These are phyloP conservation scores for Dactylellina parvicollis DNA, from an alignment of 2,329 filamentous ascomycete species.

Conservation along the genomic window DNA sequence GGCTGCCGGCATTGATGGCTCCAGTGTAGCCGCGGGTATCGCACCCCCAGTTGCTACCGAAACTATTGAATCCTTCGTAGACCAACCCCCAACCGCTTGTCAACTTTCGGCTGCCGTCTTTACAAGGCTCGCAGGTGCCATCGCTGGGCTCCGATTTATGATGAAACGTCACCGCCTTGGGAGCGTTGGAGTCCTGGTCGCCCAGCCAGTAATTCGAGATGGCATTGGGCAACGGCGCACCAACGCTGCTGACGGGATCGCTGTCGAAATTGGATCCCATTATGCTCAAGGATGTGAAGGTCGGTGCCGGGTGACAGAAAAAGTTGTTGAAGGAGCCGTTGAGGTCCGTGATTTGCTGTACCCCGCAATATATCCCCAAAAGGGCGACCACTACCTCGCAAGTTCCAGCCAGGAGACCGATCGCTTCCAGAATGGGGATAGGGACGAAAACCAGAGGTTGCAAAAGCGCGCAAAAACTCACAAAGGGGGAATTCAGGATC, in stretches of 20 bases:
- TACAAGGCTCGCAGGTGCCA: not conserved
- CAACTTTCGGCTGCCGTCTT: not conserved
- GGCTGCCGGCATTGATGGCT: not conserved
- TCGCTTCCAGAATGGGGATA: not conserved
- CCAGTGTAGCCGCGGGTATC: not conserved
- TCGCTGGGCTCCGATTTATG: conserved; percentile 5
- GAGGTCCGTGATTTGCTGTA: not conserved
- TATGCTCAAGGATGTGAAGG: not conserved
- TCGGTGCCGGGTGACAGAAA: conserved; percentile 12
- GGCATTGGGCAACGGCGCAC: not conserved
- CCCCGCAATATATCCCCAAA: conserved; percentile 1
- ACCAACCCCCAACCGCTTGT: not conserved
- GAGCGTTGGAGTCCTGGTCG: not conserved
- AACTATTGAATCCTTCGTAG: not conserved
- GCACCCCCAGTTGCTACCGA: not conserved
- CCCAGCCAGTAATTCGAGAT: not conserved
- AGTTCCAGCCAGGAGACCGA: not conserved
- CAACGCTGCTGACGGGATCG: conserved; percentile 1
- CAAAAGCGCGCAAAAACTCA: conserved; percentile 1
- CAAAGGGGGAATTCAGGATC: not conserved
- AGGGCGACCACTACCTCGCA: not conserved
- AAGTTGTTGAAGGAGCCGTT: not conserved
- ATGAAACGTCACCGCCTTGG: conserved; percentile 6
- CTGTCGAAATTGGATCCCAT: conserved; percentile 16
- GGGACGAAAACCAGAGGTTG: not conserved